Percentiles rank a stretch among this genome's conserved stretches.
phyloP scores from a whole-genome alignment of 768 basidiomycete genomes.

The Suillus americanus region DNA sequence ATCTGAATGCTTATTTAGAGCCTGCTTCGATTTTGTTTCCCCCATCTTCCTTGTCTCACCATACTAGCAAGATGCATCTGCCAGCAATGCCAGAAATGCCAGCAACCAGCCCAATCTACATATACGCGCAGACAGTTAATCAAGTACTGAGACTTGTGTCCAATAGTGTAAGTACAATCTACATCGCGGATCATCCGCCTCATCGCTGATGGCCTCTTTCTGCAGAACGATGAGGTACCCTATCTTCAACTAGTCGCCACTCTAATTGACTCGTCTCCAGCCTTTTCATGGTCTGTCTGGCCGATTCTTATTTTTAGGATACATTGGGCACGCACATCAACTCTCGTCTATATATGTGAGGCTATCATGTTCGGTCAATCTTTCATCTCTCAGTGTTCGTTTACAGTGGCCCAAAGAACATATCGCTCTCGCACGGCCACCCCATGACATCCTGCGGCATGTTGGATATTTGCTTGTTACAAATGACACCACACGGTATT shows the following conservation, averaged over 20 bases:
- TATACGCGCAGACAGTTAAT: neutral
- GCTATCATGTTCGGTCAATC: neutral
- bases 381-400: neutral
- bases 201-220: neutral
- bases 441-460: neutral
- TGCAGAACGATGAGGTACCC: neutral
- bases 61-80: neutral
- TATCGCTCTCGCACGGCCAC: neutral
- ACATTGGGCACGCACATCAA: neutral
- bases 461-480: neutral
- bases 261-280: neutral
- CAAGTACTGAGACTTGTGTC: neutral
- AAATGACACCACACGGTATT: neutral
- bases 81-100: neutral
- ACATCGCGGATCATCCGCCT: neutral
- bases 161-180: neutral
- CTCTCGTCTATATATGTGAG: neutral
- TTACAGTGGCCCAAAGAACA: neutral
- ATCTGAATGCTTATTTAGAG: too few species aligned
- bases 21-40: too few species aligned
- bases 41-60: neutral
- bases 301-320: neutral
- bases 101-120: neutral
- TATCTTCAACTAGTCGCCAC: neutral
- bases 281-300: neutral